Evolutionary conservation across 805 yeast species (phyloP).

Genomic region (Debaryomyces prosopidis): DNA sequence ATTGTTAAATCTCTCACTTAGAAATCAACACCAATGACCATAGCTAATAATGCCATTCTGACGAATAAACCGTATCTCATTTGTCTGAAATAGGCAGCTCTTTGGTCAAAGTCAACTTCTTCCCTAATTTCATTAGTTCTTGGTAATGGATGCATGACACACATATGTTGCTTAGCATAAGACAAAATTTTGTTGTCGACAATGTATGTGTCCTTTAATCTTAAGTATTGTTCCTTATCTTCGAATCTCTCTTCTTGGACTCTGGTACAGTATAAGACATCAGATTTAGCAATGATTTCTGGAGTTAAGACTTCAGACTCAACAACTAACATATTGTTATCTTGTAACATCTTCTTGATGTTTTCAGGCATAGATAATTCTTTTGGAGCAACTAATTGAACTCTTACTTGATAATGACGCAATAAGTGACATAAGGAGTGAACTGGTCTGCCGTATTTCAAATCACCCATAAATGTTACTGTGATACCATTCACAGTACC

Average conservation of each 20-base stretch:
- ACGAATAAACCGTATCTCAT: constrained; percentile 98
- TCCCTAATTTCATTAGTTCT: constrained; percentile 95
- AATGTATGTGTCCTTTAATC: constrained; percentile 86
- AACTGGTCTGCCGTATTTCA: constrained; percentile 97
- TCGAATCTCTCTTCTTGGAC: constrained; percentile 96
- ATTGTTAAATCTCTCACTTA: constrained; percentile 24
- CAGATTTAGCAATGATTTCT: constrained; percentile 85
- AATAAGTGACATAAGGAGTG: constrained; percentile 92
- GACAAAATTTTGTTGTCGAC: constrained; percentile 90
- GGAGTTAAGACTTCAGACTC: constrained; percentile 81
- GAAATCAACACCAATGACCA: constrained; percentile 95
- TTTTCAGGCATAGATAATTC: constrained; percentile 82
- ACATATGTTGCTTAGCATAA: constrained; percentile 97
- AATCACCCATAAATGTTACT: constrained; percentile 98
- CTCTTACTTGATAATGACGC: constrained; percentile 87
- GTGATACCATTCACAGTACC: constrained; percentile 98
- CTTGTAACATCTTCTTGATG: constrained; percentile 63
- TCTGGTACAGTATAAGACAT: constrained; percentile 96
- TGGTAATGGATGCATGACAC: constrained; percentile 98
- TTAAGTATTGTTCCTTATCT: constrained; percentile 72
- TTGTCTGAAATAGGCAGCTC: constrained; percentile 99
- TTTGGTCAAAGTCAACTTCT: constrained; percentile 98
- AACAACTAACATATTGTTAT: constrained; percentile 65
- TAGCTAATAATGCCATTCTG: constrained; percentile 97
- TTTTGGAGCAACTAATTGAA: constrained; percentile 88